These are phyloP conservation scores for Globisporangium takayamanum DNA, from an alignment of 352 stramenopile species.

Conservation along the genomic window DNA sequence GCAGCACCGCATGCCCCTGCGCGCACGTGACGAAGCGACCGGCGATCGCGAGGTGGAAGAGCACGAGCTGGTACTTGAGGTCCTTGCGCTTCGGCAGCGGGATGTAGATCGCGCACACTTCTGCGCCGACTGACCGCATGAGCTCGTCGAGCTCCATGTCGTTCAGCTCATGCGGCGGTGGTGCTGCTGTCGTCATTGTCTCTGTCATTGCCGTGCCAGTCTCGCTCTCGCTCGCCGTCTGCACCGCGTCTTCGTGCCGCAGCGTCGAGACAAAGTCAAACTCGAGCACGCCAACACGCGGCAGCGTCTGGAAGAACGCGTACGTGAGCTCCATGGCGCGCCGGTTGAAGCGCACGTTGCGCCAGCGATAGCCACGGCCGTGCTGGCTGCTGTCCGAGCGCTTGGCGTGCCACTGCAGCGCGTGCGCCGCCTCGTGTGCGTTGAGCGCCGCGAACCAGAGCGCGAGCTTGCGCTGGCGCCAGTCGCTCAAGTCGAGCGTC, in stretches of 20 bases:
- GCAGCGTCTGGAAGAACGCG: constrained; percentile 53
- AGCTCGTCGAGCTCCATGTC: constrained; percentile 36
- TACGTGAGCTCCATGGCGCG: constrained; percentile 43
- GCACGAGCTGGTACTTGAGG: constrained; percentile 62
- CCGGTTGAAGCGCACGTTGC: constrained; percentile 59
- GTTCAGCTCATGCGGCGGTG: constrained; percentile 15
- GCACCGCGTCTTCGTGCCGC: constrained; percentile 37
- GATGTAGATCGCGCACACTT: constrained; percentile 68
- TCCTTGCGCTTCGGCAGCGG: constrained; percentile 60
- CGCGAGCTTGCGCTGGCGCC: constrained; percentile 51
- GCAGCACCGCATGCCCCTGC: constrained; percentile 51
- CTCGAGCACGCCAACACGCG: constrained; percentile 44
- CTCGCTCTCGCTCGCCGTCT: too few relatives aligned
- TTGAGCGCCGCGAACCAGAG: constrained; percentile 70
- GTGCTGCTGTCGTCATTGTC: too few relatives aligned
- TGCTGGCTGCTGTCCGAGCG: constrained; percentile 57
- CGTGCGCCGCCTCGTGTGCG: constrained; percentile 21
- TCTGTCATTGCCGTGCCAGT: too few relatives aligned
- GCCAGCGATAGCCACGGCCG: constrained; percentile 49
- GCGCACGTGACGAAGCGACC: constrained; percentile 29
- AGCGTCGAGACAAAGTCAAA: constrained; percentile 63
- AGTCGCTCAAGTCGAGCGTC: constrained; percentile 42
- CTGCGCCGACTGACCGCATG: constrained; percentile 41
- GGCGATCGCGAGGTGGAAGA: constrained; percentile 62
- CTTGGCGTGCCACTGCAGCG: constrained; percentile 30